Evolutionary conservation across 345 rosid species (phyloP), one percentile per base, ranked within the genome.

Genomic region (Aquilaria malaccensis): DNA sequence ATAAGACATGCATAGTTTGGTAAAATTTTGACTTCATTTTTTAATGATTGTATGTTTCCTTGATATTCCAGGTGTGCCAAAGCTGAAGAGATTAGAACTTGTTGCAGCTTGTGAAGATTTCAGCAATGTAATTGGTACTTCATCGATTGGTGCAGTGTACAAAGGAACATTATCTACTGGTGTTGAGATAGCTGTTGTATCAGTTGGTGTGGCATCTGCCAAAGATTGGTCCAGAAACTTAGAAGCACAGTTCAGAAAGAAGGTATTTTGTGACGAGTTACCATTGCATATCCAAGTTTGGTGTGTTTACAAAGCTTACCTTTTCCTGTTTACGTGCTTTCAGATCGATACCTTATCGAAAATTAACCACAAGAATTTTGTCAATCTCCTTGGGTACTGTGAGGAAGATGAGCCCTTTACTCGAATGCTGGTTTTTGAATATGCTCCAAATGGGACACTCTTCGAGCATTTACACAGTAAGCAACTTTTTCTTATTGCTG

Each of bases 361-460:
- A 74, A 75, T 85, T 65, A 89, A 85, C 79, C 97, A 90, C 80
- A 87, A 87, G 78, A 90, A 90, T 72, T 90, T 90, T 33, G 75
- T 82, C 67, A 90, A 82, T 80, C 97, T 90, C 55, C 71, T 90
- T 29, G 95, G 97, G 9, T 90, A 49, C 62, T 87, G 97, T 46
- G 92, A 87, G 73, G 92, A 90, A 63, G 76, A 81, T 14, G 81
- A 79, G 52, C 90, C 92, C 68, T 85, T 90, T 75, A 85, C 97
- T 1, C 85, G 97, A 73, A 85, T 83, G 85, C 76, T 90, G 90
- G 90, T 90, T 75, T 90, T 90, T 66, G 97, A 90, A 56, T 90
- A 90, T 62, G 87, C 92, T 75, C 92, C 97, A 43, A 85, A 90
- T 58, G 97, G 97, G 48, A 85, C 95, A 52, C 85, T 90, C 48